These are phyloP conservation scores for Psilocybe sp. DNA, from an alignment of 768 basidiomycete genomes.

Conservation along the genomic window DNA sequence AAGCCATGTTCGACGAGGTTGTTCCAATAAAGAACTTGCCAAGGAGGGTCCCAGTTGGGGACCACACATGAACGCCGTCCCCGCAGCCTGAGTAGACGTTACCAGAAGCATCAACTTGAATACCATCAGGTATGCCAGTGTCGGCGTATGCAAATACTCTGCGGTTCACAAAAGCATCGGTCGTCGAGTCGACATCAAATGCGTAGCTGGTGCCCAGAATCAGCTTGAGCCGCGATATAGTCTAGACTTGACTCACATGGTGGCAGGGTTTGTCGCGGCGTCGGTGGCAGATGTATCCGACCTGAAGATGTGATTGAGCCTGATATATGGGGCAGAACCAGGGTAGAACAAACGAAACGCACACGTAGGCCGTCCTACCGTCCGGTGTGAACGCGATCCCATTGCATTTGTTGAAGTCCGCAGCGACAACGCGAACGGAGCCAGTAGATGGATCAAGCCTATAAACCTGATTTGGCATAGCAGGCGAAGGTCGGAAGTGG, in stretches of 20 bases:
- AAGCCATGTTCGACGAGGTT: constrained; percentile 44
- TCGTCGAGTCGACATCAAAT: constrained; percentile 60
- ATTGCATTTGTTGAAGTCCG: constrained; percentile 71
- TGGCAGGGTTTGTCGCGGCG: constrained; percentile 62
- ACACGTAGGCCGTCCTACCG: constrained; percentile 67
- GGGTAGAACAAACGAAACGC: constrained; percentile 9
- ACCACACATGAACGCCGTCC: constrained; percentile 61
- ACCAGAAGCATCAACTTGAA: constrained; percentile 59
- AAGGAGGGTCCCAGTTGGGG: constrained; percentile 46
- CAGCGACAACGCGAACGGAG: constrained; percentile 67
- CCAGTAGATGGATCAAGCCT: constrained; percentile 67
- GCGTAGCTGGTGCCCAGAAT: constrained; percentile 44
- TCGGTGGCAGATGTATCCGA: constrained; percentile 47
- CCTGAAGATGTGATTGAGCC: constrained; percentile 22
- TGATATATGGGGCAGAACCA: background rate
- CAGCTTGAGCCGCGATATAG: background rate
- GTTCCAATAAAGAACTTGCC: constrained; percentile 62
- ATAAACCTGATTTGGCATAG: constrained; percentile 76
- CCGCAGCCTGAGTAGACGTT: constrained; percentile 69
- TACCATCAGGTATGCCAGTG: constrained; percentile 64
- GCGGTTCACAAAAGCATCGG: constrained; percentile 51
- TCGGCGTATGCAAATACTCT: constrained; percentile 68
- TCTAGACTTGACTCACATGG: constrained; percentile 48
- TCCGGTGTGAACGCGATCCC: constrained; percentile 70
- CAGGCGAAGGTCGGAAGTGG: constrained; percentile 62